Evolutionary conservation across 148 eudicot species (phyloP), one percentile per base, ranked within the genome.

Genomic region (Beta vulgaris): DNA sequence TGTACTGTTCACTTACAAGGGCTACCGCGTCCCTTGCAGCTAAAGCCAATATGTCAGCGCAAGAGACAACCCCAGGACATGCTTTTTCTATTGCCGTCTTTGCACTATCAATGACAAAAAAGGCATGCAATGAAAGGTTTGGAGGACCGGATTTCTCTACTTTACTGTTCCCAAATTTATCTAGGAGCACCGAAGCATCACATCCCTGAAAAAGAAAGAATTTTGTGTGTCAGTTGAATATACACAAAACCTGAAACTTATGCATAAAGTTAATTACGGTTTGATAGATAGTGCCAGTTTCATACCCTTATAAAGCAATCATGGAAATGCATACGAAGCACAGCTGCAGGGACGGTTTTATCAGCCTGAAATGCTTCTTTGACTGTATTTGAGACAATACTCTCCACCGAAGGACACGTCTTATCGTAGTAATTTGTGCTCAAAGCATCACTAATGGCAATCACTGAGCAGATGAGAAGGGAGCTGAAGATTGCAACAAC

Each of bases 291-390:
- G 60, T 14, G 25, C 18, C 44, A 29, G 63, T 15, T 4, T 13
- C 13, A 31, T 87, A 91, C 98, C 93, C 98, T 83, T 32, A 93
- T 71, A 84, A 93, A 93, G 70, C 98, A 93, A 69, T 93, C 98
- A 60, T 93, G 98, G 86, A 93, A 93, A 73, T 93, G 98, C 98
- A 93, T 80, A 40, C 96, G 84, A 53, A 93, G 93, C 46, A 93
- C 74, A 26, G 92, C 89, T 2, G 98, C 98, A 11, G 98, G 89
- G 71, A 86, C 92, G 1, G 88, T 91, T 23, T 84, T 83, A 77
- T 93, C 93, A 13, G 68, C 81, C 2, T 37, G 29, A 70, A 75
- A 75, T 7, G 88, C 91, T 9, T 80, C 82, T 48, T 72, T 84
- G 28, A 91, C 85, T 0, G 79, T 79, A 13, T 85, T 79, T 14